phyloP scores from a whole-genome alignment of 2,329 filamentous ascomycete genomes.

The Xylaria sp. region DNA sequence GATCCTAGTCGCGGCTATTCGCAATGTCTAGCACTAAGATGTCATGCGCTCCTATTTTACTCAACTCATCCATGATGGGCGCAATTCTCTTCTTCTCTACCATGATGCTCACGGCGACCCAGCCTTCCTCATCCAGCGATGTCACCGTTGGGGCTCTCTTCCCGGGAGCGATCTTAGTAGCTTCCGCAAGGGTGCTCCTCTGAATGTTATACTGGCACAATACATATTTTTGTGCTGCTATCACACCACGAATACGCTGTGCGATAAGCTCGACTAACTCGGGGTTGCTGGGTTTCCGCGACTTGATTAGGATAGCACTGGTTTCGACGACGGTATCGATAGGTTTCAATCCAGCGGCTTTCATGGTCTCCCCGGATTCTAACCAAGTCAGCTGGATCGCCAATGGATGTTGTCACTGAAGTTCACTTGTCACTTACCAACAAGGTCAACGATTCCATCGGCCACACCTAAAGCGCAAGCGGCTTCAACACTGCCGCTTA shows the following conservation, averaged over 20 bases:
- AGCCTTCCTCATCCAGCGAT: slow-evolving; percentile 83
- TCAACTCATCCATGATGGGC: slow-evolving; percentile 83
- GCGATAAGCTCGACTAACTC: slow-evolving; percentile 84
- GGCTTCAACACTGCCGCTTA: slow-evolving; percentile 96
- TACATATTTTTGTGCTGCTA: slow-evolving; percentile 91
- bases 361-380: slow-evolving; percentile 99
- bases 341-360: slow-evolving; percentile 88
- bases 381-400: slow-evolving; percentile 14
- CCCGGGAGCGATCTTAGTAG: slow-evolving; percentile 83
- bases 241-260: slow-evolving; percentile 88
- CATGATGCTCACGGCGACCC: slow-evolving; percentile 96
- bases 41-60: slow-evolving; percentile 77
- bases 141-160: slow-evolving; percentile 93
- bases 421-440: slow-evolving; percentile 66
- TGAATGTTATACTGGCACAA: slow-evolving; percentile 96
- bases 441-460: slow-evolving; percentile 95
- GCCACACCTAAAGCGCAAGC: slow-evolving; percentile 95
- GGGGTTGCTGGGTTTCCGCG: slow-evolving; percentile 78
- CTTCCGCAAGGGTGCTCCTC: slow-evolving; percentile 68
- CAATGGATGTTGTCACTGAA: background rate
- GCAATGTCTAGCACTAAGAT: slow-evolving; percentile 86
- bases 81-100: slow-evolving; percentile 88
- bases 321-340: slow-evolving; percentile 93
- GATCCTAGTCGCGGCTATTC: slow-evolving; percentile 56
- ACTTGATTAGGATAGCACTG: slow-evolving; percentile 90